Evolutionary conservation across 2,329 filamentous ascomycete genomes (phyloP).

Genomic region (Drechslerella dactyloides): DNA sequence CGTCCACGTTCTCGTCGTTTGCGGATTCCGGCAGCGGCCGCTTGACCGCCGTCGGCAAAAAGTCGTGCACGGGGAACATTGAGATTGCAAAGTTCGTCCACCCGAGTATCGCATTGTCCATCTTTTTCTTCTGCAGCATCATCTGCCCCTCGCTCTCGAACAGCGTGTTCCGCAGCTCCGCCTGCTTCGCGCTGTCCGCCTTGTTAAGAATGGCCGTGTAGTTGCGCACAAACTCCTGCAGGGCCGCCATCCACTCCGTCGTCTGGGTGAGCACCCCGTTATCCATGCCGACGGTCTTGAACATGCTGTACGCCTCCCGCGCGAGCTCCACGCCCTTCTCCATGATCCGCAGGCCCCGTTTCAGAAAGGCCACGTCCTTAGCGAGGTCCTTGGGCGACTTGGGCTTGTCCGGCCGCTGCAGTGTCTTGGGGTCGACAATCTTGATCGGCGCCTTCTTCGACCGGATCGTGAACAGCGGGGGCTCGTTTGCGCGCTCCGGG

Average conservation of each 20-base stretch:
- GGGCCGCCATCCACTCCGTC: constrained; percentile 16
- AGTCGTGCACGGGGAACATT: constrained; percentile 24
- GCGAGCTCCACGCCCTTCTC: constrained; percentile 28
- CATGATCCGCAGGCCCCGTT: constrained; percentile 40
- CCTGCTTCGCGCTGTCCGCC: constrained; percentile 21
- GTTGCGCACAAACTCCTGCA: constrained; percentile 21
- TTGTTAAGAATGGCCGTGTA: constrained; percentile 6
- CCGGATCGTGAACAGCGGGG: constrained; percentile 41
- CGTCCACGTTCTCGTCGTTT: neutral
- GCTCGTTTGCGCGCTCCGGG: constrained; percentile 29
- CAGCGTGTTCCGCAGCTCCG: constrained; percentile 12
- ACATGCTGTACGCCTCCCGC: constrained; percentile 36
- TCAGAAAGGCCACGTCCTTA: constrained; percentile 50
- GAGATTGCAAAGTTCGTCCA: constrained; percentile 48
- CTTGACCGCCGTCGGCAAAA: constrained; percentile 7
- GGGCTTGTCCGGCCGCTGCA: constrained; percentile 40
- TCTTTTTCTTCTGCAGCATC: constrained; percentile 46
- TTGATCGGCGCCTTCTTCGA: constrained; percentile 46
- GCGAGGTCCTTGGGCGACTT: constrained; percentile 48
- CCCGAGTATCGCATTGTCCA: constrained; percentile 40
- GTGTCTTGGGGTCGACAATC: constrained; percentile 38
- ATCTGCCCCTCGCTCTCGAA: constrained; percentile 31
- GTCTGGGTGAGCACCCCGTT: constrained; percentile 28
- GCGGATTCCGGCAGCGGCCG: neutral
- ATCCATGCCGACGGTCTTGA: constrained; percentile 39